Evolutionary conservation across 2,329 filamentous ascomycete genomes (phyloP).

Genomic region (Claviceps sp.): DNA sequence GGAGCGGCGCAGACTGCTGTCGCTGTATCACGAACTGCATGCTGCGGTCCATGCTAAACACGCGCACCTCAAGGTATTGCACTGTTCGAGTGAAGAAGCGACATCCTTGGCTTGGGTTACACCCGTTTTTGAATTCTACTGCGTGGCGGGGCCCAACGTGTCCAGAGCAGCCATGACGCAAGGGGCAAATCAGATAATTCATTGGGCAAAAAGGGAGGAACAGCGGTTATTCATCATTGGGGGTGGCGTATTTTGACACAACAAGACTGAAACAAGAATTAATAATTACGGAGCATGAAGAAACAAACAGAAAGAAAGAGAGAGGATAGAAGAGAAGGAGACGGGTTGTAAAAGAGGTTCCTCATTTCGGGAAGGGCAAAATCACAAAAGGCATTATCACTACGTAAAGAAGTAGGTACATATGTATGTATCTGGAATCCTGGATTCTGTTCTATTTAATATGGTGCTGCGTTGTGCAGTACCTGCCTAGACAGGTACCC

Average conservation of each 20-base stretch:
- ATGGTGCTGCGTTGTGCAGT: no score
- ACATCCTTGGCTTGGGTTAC: slow-evolving; percentile 85
- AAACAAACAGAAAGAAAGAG: no score
- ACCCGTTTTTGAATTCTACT: slow-evolving; percentile 85
- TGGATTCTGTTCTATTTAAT: background rate
- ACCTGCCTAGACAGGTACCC: no score
- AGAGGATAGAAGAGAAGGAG: background rate
- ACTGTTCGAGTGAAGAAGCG: slow-evolving; percentile 60
- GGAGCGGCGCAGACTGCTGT: slow-evolving; percentile 60
- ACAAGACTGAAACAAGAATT: no score
- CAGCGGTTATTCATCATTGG: slow-evolving; percentile 94
- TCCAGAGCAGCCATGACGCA: slow-evolving; percentile 58
- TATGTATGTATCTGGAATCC: background rate
- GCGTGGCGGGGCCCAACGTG: slow-evolving; percentile 68
- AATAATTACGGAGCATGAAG: no score
- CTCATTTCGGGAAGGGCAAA: background rate
- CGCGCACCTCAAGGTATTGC: slow-evolving; percentile 73
- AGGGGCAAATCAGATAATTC: slow-evolving; percentile 76
- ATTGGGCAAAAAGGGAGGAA: slow-evolving; percentile 86
- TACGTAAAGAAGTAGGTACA: background rate
- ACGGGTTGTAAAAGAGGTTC: no score
- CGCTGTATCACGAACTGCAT: slow-evolving; percentile 75
- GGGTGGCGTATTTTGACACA: slow-evolving; percentile 62
- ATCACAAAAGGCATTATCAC: background rate
- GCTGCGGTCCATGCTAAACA: slow-evolving; percentile 73